Evolutionary conservation across 169 alveolate species (phyloP).

Genomic region (Plasmodium gallinaceum): DNA sequence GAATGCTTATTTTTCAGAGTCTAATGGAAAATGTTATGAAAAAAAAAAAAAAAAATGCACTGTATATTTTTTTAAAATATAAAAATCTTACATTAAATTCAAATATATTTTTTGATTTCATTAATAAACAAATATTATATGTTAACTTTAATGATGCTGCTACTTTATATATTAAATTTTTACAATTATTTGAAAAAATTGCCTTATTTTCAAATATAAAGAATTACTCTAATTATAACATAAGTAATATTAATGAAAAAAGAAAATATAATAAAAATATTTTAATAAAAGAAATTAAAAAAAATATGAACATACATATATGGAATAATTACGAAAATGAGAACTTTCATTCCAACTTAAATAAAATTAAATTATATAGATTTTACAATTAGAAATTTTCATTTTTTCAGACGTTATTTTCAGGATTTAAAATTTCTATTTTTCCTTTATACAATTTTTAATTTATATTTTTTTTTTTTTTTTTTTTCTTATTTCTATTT

Average conservation of each 20-base stretch:
- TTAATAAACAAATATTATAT: slow-evolving; percentile 31
- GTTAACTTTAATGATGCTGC: slow-evolving; percentile 44
- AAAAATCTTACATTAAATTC: slow-evolving; percentile 18
- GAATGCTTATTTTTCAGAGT: slow-evolving; percentile 42
- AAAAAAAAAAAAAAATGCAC: slow-evolving; percentile 5
- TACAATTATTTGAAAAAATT: slow-evolving; percentile 5
- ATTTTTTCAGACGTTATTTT: neutral
- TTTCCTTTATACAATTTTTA: too few species aligned
- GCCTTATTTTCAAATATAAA: neutral
- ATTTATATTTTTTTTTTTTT: too few species aligned
- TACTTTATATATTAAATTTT: slow-evolving; percentile 35
- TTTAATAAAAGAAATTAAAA: slow-evolving; percentile 43
- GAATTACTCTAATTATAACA: neutral
- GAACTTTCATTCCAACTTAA: slow-evolving; percentile 10
- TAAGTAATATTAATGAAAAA: neutral
- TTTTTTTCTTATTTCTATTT: too few species aligned
- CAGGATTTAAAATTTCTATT: too few species aligned
- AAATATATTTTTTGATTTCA: slow-evolving; percentile 30
- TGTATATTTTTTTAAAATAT: slow-evolving; percentile 24
- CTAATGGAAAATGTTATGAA: slow-evolving; percentile 12
- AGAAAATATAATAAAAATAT: slow-evolving; percentile 4
- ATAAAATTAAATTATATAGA: slow-evolving; percentile 50
- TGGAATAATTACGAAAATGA: slow-evolving; percentile 45
- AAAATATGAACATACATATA: slow-evolving; percentile 35
- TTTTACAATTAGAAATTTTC: slow-evolving; percentile 33